Conservation (phyloP, 495 filamentous ascomycete genomes). For the Penicillium manginii region DNA sequence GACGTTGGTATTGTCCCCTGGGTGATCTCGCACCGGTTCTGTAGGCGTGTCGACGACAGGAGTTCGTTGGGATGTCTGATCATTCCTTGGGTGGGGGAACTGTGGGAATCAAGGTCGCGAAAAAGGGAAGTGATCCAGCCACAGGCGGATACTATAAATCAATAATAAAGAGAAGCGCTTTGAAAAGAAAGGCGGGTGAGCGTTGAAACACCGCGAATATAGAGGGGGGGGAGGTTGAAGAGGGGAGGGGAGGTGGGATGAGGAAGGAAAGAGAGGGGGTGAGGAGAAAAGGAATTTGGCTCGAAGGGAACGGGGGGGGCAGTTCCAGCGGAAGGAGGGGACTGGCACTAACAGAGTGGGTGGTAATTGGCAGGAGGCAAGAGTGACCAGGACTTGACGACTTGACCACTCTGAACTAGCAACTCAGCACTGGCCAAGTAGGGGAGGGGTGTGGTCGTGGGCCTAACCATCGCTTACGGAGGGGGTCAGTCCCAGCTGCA, state of each 20-base stretch:
- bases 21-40: conserved; percentile 56
- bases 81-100: conserved; percentile 50
- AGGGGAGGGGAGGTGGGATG: conserved; percentile 35
- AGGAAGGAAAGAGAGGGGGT: conserved; percentile 40
- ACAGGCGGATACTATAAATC: conserved; percentile 47
- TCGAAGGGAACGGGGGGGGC: too few species aligned
- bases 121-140: conserved; percentile 50
- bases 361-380: too few species aligned
- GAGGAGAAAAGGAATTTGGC: conserved; percentile 37
- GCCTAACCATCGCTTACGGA: too few species aligned
- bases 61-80: conserved; percentile 51
- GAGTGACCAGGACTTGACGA: too few species aligned
- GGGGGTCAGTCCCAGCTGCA: too few species aligned
- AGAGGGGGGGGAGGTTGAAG: conserved; percentile 19
- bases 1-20: conserved; percentile 56
- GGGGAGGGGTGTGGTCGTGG: too few species aligned
- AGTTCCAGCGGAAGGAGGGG: too few species aligned
- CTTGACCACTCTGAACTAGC: too few species aligned
- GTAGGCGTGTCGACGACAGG: conserved; percentile 51
- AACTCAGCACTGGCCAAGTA: too few species aligned
- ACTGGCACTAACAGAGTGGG: too few species aligned
- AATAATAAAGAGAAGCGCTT: conserved; percentile 35
- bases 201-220: conserved; percentile 28
- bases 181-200: conserved; percentile 40
- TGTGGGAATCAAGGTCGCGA: conserved; percentile 41